phyloP scores from a whole-genome alignment of 441 rosid species.

The Kokia cookei region DNA sequence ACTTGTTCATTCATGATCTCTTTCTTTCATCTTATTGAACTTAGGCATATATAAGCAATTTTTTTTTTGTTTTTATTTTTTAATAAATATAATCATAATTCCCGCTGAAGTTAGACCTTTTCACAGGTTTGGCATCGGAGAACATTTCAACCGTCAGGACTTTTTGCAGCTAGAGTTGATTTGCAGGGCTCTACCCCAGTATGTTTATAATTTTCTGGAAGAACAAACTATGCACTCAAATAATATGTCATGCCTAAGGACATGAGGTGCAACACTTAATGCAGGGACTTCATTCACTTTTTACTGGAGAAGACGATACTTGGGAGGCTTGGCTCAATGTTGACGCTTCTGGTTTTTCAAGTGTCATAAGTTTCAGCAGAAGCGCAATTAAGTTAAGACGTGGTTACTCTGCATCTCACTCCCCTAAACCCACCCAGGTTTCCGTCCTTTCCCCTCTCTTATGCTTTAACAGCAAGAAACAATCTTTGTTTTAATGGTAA shows the following conservation, averaged over 20 bases:
- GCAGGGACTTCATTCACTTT: slow-evolving; percentile 92
- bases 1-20: background rate
- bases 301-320: slow-evolving; percentile 90
- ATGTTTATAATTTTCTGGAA: slow-evolving; percentile 22
- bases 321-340: slow-evolving; percentile 98
- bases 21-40: slow-evolving; percentile 4
- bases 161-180: slow-evolving; percentile 96
- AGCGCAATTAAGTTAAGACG: slow-evolving; percentile 86
- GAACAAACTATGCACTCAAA: slow-evolving; percentile 4
- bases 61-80: background rate
- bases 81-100: background rate
- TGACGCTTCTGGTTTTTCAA: slow-evolving; percentile 74
- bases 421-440: slow-evolving; percentile 90
- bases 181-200: slow-evolving; percentile 89
- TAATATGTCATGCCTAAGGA: slow-evolving; percentile 6
- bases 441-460: background rate
- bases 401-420: slow-evolving; percentile 70
- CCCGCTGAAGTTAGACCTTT: slow-evolving; percentile 17
- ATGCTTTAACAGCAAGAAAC: background rate
- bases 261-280: slow-evolving; percentile 14
- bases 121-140: slow-evolving; percentile 93
- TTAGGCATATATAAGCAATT: background rate
- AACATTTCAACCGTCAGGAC: slow-evolving; percentile 92
- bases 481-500: background rate
- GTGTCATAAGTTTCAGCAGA: slow-evolving; percentile 58